Evolutionary conservation across 805 yeast genomes (phyloP), one percentile per base, ranked within the genome.

Genomic region (Schwanniomyces yamadae): DNA sequence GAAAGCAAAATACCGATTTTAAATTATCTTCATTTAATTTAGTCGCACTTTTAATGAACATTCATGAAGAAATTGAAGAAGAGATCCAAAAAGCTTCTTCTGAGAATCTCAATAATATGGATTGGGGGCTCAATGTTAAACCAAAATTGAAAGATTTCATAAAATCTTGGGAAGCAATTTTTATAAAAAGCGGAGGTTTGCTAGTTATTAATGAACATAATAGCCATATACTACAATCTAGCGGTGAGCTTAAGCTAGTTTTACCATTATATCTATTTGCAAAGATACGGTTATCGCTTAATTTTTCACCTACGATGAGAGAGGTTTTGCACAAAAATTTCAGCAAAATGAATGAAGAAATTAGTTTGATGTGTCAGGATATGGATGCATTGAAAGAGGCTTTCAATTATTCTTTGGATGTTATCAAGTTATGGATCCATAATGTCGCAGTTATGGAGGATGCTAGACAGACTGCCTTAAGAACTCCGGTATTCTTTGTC

Each of bases 401-500:
- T 7, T 69, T 81, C 2, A 69, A 68, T 27, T 73, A 77, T 46
- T 75, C 82, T 1, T 51, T 80, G 28, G 80, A 73, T 41, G 74
- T 83, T 19, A 64, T 84, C 36, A 74, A 79, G 40, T 61, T 83
- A 26, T 84, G 93, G 95, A 77, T 78, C 31, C 83, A 79, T 43
- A 78, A 82, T 33, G 79, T 82, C n/a, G 73, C 82, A 3, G 75
- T 79, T 33, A 74, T 73, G 19, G 74, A 75, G 34, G 83, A 82
- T 53, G 80, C 84, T 1, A 81, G 77, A 44, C 75, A 77, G 52
- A 78, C 84, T 0, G 77, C 86, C 1, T 71, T 82, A 21, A 66
- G 88, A 44, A 82, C 91, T 0, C 93, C 93, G 1, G 83, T 83
- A 18, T 83, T 82, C 55, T 81, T 84, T 49, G 72, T 83, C 20